Base-by-base conservation (phyloP, 306 rosid species). In the Clitoria ternatea region DNA sequence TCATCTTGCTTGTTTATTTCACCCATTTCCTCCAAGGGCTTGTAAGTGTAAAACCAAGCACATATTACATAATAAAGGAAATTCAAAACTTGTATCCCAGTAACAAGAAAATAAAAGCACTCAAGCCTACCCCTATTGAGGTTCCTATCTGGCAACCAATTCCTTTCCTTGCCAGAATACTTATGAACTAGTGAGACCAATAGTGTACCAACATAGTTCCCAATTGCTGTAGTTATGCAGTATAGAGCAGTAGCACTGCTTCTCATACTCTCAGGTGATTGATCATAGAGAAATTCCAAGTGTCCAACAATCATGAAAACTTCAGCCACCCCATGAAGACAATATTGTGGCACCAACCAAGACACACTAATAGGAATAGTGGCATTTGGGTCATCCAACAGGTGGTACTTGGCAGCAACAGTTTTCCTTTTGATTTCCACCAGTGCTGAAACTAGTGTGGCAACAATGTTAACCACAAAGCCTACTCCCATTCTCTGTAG, bases 101-200 rank as follows among this genome's bases (percentile, higher is more conserved):
- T 66, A 32, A 83, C 74, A 56, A 92, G 84, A 61, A 76, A 86
- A 63, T 86, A 92, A 55, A 78, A 92, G 54, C 50, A 73, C 54
- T 89, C 92, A 52, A 89, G 30, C 60, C 85, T 92, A 12, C 98
- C 98, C 61, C 83, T 80, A 20, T 89, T 87, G 2, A 89, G 73
- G 66, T 92, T 89, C 72, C 95, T 70, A 77, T 89, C 80, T 19
- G 98, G 95, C 5, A 92, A 45, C 98, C 96, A 89, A 50, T 89
- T 92, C 29, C 64, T 60, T 4, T 77, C 61, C 20, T 72, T 50
- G 7, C 84, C 92, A 6, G 59, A 67, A 11, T 81, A 83, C 27
- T 72, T 52, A 54, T 86, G 92, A 2, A 89, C 88, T 0, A 89
- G 7, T 10, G 87, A 42, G 2, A 87, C 94, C 30, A 89, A 27